A percentile compares a stretch with the other conserved stretches of the same genome.
These are phyloP conservation scores for Ophiocordyceps camponoti-saundersi DNA, from an alignment of 2,329 filamentous ascomycete species.

Conservation along the genomic window DNA sequence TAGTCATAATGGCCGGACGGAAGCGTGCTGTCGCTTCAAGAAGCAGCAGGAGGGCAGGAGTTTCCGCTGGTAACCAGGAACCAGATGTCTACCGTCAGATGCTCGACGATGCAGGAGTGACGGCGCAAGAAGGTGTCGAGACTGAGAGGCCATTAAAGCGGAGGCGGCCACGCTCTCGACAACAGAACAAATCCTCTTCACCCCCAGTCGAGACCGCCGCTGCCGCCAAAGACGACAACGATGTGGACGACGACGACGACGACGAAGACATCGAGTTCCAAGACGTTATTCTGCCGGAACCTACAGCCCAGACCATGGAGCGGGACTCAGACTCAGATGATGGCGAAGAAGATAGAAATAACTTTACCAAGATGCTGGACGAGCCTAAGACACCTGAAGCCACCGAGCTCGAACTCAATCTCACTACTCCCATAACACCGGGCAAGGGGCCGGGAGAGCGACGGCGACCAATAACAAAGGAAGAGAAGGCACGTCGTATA, in stretches of 20 bases:
- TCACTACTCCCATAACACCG: slow-evolving; percentile 23
- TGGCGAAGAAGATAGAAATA: slow-evolving; percentile 20
- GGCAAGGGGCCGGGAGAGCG: slow-evolving; percentile 18
- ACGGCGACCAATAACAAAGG: slow-evolving; percentile 34
- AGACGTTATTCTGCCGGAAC: slow-evolving; percentile 28
- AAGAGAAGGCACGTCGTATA: slow-evolving; percentile 40
- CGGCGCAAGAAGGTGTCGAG: slow-evolving; percentile 7
- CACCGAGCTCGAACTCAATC: slow-evolving; percentile 31
- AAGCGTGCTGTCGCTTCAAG: slow-evolving; percentile 11
- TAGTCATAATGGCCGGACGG: slow-evolving; percentile 13
- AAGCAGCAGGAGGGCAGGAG: slow-evolving; percentile 5
- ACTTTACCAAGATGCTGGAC: slow-evolving; percentile 17
- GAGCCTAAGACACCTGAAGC: slow-evolving; percentile 9
- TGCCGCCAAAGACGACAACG: slow-evolving; percentile 9
- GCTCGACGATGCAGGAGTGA: slow-evolving; percentile 30
- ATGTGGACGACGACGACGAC: slow-evolving; percentile 21
- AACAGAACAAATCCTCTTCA: neutral
- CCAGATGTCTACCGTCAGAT: slow-evolving; percentile 29
- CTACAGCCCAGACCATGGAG: slow-evolving; percentile 33
- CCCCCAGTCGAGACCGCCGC: neutral
- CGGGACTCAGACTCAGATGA: slow-evolving; percentile 28
- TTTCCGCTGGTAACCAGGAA: slow-evolving; percentile 6
- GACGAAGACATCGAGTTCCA: slow-evolving; percentile 30
- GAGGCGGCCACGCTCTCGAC: slow-evolving; percentile 10
- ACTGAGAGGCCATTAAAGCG: slow-evolving; percentile 24